Conservation (phyloP, 129 eudicot species). For the Smallanthus sonchifolius region DNA sequence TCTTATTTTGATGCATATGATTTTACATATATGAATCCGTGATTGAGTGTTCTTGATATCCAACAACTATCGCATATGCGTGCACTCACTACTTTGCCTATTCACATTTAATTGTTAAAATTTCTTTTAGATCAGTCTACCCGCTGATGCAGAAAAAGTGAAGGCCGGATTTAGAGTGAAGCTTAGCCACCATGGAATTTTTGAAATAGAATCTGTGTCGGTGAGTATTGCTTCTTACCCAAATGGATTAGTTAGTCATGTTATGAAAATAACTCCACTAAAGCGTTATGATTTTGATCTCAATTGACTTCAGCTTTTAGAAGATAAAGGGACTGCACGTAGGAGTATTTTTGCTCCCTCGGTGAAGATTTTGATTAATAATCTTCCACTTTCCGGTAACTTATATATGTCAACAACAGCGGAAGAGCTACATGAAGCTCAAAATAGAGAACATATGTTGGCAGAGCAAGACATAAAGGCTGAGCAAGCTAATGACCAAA, state of each 20-base stretch:
- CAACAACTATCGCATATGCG: too few species aligned
- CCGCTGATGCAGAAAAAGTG: slow-evolving; percentile 23
- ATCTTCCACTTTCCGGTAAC: slow-evolving; percentile 15
- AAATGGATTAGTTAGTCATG: not conserved
- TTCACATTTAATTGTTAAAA: not conserved
- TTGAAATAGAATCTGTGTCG: slow-evolving; percentile 48
- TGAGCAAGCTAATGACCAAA: slow-evolving; percentile 75
- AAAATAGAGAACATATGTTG: slow-evolving; percentile 47
- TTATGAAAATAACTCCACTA: not conserved
- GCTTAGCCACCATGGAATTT: slow-evolving; percentile 57
- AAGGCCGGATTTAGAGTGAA: slow-evolving; percentile 47
- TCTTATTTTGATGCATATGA: too few species aligned
- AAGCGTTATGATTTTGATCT: not conserved
- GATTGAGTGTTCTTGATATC: too few species aligned
- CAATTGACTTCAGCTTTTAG: slow-evolving; percentile 40
- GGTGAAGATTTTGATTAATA: not conserved
- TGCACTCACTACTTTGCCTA: not conserved
- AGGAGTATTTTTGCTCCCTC: too few species aligned
- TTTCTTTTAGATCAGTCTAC: slow-evolving; percentile 49
- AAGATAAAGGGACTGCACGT: slow-evolving; percentile 15
- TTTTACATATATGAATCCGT: too few species aligned
- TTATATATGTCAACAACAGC: slow-evolving; percentile 38
- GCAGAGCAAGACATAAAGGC: slow-evolving; percentile 64
- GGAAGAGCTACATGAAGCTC: slow-evolving; percentile 51
- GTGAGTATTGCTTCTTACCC: slow-evolving; percentile 41